phyloP scores from a whole-genome alignment of 1,284 basidiomycete species.

The Cerioporus squamosus region DNA sequence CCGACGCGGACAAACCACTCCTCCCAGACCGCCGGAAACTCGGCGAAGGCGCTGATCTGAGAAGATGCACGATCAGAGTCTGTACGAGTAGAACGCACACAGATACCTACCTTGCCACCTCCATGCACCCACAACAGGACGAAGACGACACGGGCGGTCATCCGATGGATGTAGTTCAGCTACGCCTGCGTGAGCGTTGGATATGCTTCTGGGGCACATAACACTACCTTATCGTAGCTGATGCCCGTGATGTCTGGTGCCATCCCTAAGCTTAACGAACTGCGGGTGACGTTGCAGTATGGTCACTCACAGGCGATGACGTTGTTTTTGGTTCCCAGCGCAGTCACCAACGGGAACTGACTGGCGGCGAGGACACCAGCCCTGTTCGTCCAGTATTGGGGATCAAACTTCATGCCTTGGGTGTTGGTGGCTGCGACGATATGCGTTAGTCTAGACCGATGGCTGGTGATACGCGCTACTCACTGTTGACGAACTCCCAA shows the following conservation, averaged over 20 bases:
- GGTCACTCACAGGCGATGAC: conserved; percentile 53
- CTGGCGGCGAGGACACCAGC: conserved; percentile 53
- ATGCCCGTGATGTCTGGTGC: conserved; percentile 59
- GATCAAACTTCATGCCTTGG: conserved; percentile 39
- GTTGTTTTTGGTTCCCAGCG: conserved; percentile 69
- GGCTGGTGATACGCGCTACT: conserved; percentile 21
- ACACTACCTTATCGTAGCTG: conserved; percentile 54
- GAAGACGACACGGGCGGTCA: conserved; percentile 51
- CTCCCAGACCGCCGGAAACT: conserved; percentile 1
- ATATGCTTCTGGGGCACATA: neutral
- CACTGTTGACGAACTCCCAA: conserved; percentile 56
- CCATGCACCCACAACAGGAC: conserved; percentile 57
- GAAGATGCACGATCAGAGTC: neutral
- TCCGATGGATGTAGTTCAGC: conserved; percentile 58
- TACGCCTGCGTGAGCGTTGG: conserved; percentile 20
- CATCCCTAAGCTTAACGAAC: neutral
- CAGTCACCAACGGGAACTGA: conserved; percentile 66
- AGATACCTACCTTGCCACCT: conserved; percentile 43
- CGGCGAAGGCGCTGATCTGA: neutral
- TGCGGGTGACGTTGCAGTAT: neutral
- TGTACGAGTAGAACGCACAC: neutral
- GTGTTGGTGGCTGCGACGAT: conserved; percentile 40
- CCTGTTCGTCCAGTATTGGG: conserved; percentile 50
- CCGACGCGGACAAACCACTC: conserved; percentile 19
- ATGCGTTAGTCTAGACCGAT: neutral